Evolutionary conservation across 192 early-diverging fungal species (phyloP).

Genomic region (Entophlyctis luteolus): DNA sequence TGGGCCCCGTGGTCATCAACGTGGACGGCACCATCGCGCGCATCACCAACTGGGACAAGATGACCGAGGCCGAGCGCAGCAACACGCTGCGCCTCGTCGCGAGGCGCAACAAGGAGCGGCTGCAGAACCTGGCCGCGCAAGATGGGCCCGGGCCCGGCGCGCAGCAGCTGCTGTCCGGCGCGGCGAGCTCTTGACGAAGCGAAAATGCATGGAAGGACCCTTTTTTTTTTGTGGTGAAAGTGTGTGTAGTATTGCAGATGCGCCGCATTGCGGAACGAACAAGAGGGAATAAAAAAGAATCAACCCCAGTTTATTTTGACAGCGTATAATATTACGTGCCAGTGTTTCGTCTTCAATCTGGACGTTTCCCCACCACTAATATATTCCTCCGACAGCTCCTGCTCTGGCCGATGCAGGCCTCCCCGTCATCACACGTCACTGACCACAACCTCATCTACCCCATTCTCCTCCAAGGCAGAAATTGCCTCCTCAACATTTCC

Average conservation of each 20-base stretch:
- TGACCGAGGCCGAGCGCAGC: constrained; percentile 34
- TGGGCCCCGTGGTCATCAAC: constrained; percentile 12
- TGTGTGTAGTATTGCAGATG: neutral
- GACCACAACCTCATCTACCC: constrained; percentile 7
- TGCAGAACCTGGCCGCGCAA: constrained; percentile 25
- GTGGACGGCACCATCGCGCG: constrained; percentile 41
- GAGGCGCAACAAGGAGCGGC: constrained; percentile 36
- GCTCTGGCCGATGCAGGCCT: neutral
- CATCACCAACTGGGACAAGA: constrained; percentile 42
- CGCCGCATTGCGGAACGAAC: neutral
- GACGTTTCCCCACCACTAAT: too few species aligned
- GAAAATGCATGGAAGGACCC: too few species aligned
- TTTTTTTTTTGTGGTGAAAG: too few species aligned
- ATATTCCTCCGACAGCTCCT: neutral
- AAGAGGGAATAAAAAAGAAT: neutral
- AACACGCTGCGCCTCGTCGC: constrained; percentile 35
- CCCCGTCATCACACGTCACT: neutral
- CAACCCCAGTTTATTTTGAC: neutral
- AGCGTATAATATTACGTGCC: too few species aligned
- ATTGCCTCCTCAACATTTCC: constrained; percentile 9
- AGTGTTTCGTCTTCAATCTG: too few species aligned
- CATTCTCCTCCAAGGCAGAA: constrained; percentile 4
- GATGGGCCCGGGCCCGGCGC: too few species aligned
- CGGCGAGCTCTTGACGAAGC: too few species aligned
- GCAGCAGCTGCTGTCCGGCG: too few species aligned